Percentiles rank a stretch among this genome's conserved stretches.
phyloP scores from a whole-genome alignment of 805 yeast species.

The Diddensiella santjacobensis region DNA sequence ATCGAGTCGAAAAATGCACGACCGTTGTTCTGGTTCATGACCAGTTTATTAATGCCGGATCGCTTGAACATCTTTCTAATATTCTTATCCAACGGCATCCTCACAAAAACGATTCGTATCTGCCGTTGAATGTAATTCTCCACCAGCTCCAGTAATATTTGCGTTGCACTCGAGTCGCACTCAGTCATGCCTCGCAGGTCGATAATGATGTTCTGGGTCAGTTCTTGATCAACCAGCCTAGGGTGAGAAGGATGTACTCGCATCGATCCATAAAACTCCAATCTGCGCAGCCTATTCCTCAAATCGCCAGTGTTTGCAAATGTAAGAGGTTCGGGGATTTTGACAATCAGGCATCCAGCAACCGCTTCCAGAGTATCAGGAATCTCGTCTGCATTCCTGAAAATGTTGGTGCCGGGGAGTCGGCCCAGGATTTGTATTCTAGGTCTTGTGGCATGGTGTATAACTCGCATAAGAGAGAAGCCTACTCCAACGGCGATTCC shows the following conservation, averaged over 20 bases:
- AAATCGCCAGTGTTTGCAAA: slow-evolving; percentile 82
- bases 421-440: slow-evolving; percentile 81
- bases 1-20: slow-evolving; percentile 45
- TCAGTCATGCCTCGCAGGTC: slow-evolving; percentile 80
- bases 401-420: slow-evolving; percentile 54
- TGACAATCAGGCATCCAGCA: slow-evolving; percentile 73
- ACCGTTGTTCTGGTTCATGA: slow-evolving; percentile 31
- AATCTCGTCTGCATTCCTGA: slow-evolving; percentile 67
- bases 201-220: slow-evolving; percentile 58
- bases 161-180: slow-evolving; percentile 77
- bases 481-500: slow-evolving; percentile 87
- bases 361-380: slow-evolving; percentile 44
- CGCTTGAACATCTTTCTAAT: slow-evolving; percentile 48
- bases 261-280: slow-evolving; percentile 75
- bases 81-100: slow-evolving; percentile 48
- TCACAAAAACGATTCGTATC: slow-evolving; percentile 55
- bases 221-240: slow-evolving; percentile 40
- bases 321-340: slow-evolving; percentile 83
- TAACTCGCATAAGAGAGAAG: slow-evolving; percentile 73
- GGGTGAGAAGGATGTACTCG: slow-evolving; percentile 74
- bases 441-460: slow-evolving; percentile 75
- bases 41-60: slow-evolving; percentile 52
- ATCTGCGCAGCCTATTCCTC: slow-evolving; percentile 57
- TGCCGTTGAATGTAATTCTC: slow-evolving; percentile 48
- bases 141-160: slow-evolving; percentile 61